A percentile compares a stretch with the other conserved stretches of the same genome.
These are phyloP conservation scores for Amanita subjunquillea DNA, from an alignment of 768 basidiomycete genomes.

Conservation along the genomic window DNA sequence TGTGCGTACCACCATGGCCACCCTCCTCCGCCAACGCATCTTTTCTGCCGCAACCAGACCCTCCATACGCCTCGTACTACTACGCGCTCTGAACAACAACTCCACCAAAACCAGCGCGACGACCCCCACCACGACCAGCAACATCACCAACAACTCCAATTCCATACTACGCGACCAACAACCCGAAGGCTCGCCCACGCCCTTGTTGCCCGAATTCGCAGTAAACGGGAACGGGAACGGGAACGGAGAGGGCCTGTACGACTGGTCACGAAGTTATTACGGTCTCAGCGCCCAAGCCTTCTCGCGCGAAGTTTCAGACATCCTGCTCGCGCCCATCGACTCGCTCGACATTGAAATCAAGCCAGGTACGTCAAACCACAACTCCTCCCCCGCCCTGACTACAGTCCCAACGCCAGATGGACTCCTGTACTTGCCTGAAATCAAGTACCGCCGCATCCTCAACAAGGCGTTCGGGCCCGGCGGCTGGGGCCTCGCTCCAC, in stretches of 20 bases:
- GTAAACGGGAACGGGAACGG: neutral
- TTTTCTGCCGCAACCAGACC: neutral
- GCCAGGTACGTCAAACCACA: constrained; percentile 48
- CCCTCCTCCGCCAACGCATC: neutral
- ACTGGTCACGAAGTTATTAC: constrained; percentile 86
- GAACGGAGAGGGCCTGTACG: constrained; percentile 29
- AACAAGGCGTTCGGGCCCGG: constrained; percentile 96
- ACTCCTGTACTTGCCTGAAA: constrained; percentile 90
- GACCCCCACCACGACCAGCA: neutral
- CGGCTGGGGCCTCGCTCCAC: constrained; percentile 92
- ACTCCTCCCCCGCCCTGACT: too few species aligned
- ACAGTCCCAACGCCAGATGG: constrained; percentile 48
- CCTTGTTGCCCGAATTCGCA: constrained; percentile 4
- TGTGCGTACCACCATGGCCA: neutral
- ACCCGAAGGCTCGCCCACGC: neutral
- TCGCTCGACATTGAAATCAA: constrained; percentile 85
- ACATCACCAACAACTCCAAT: constrained; percentile 2
- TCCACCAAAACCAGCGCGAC: neutral
- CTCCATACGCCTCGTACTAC: neutral
- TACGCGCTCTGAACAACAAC: neutral
- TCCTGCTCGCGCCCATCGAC: constrained; percentile 66
- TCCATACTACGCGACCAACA: neutral
- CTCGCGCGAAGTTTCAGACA: constrained; percentile 57
- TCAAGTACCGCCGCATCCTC: constrained; percentile 86
- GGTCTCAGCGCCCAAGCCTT: constrained; percentile 77